Base-by-base conservation (phyloP, 495 filamentous ascomycete genomes). In the Aspergillus sclerotiicarbonarius region DNA sequence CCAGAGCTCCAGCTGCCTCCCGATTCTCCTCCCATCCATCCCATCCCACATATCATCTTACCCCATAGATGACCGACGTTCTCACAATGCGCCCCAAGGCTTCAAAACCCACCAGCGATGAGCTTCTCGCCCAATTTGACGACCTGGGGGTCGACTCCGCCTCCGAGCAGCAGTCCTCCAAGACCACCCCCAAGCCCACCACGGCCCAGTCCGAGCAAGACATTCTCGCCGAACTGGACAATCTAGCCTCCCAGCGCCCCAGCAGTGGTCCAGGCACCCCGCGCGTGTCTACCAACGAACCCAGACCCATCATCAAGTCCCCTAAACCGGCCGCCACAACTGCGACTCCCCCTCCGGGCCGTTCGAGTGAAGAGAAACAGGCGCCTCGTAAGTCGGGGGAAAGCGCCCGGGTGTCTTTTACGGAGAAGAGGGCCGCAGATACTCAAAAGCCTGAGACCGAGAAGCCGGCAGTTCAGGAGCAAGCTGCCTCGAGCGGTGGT, bases 191-290 rank as follows among this genome's bases (percentile, higher is more conserved):
- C 32, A 61, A 64, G 44, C 18, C 64, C 32, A 68, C 72, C 49
- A 75, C 72, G 46, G 77, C 81, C 60, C 74, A 85, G 58, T 67
- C 73, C 31, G 77, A 78, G 32, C 74, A 83, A 52, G 91, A 96
- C 64, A 80, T 90, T 53, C 84, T 98, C 39, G 90, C 90, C 47
- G 92, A 97, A 59, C 84, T 98, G 56, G 90, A 90, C 66, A 85
- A 87, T 57, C 85, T 95, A 52, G 85, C 86, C 52, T 77, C 84
- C 56, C 82, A 88, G 63, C 82, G 86, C 32, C 80, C 84, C 4
- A 68, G 78, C 53, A 88, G 86, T 53, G 85, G 93, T 35, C 88
- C 93, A 5, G 87, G 90, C 58, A 98, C 94, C 0, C 94, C 94
- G 35, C 85, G 90, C 43, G 69, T 89, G 51, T 87, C 86, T 35